Evolutionary conservation across 139 green algal species (phyloP).

Genomic region (Zygnema circumcarinatum): DNA sequence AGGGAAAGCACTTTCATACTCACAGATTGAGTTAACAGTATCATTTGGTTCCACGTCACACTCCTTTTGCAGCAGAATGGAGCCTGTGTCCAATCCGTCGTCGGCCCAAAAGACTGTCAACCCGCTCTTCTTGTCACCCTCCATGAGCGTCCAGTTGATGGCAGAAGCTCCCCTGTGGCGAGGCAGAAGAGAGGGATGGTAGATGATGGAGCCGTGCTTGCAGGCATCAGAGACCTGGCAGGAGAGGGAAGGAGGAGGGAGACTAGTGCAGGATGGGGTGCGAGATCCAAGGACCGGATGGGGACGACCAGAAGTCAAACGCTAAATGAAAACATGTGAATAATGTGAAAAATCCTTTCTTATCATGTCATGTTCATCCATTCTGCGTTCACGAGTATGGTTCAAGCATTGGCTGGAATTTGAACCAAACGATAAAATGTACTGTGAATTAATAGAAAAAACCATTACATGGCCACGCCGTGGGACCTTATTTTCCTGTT

Average conservation of each 20-base stretch:
- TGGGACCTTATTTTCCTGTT: no score
- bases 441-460: no score
- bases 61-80: slow-evolving; percentile 41
- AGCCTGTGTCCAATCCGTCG: slow-evolving; percentile 34
- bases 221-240: slow-evolving; percentile 25
- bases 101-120: slow-evolving; percentile 48
- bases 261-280: not conserved
- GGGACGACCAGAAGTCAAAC: not conserved
- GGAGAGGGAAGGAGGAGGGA: not conserved
- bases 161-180: slow-evolving; percentile 32
- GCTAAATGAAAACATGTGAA: no score
- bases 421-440: no score
- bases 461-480: no score
- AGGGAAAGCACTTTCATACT: no score
- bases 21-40: slow-evolving; percentile 42
- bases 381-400: no score
- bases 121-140: slow-evolving; percentile 41
- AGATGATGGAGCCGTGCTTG: slow-evolving; percentile 50
- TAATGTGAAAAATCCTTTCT: no score
- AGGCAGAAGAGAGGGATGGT: slow-evolving; percentile 40
- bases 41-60: slow-evolving; percentile 32
- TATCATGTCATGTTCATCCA: no score
- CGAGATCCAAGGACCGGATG: not conserved
- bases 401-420: no score
- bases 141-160: slow-evolving; percentile 54